phyloP scores from a whole-genome alignment of 352 stramenopile genomes.

The Blastocystis sp. region DNA sequence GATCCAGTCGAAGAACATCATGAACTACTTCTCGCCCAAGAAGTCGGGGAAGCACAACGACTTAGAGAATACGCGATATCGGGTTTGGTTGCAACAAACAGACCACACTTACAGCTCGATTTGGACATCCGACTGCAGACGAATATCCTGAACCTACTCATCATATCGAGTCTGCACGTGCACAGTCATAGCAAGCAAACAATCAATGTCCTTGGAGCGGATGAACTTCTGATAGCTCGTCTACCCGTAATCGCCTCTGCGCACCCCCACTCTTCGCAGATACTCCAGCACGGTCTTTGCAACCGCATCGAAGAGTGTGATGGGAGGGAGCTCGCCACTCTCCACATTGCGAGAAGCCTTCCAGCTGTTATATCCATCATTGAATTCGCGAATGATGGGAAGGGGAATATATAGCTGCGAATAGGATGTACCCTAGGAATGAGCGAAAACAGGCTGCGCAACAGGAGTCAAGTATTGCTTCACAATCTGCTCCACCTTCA shows the following conservation, averaged over 20 bases:
- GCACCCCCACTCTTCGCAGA: not conserved
- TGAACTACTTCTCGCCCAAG: constrained; percentile 47
- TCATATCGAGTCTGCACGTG: not conserved
- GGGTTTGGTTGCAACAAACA: constrained; percentile 43
- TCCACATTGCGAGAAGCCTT: not conserved
- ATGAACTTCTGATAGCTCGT: constrained; percentile 66
- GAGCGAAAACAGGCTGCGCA: not conserved
- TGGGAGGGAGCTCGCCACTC: constrained; percentile 17
- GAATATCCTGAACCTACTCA: not conserved
- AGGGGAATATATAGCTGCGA: constrained; percentile 52
- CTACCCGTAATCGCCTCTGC: not conserved
- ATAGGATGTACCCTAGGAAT: constrained; percentile 17
- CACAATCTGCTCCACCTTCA: constrained; percentile 51
- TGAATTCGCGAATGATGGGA: constrained; percentile 21
- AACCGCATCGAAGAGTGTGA: constrained; percentile 31
- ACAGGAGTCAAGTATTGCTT: constrained; percentile 51
- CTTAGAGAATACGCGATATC: not conserved
- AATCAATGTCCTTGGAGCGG: constrained; percentile 9
- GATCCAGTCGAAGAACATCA: constrained; percentile 12
- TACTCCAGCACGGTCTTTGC: constrained; percentile 39
- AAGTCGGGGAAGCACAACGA: not conserved
- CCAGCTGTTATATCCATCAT: constrained; percentile 16
- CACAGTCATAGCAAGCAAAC: constrained; percentile 48
- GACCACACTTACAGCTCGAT: not conserved
- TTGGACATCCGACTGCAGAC: not conserved